Percentiles rank a stretch among this genome's conserved stretches.
These are phyloP conservation scores for Castanea mollissima DNA, from an alignment of 306 rosid species.

Conservation along the genomic window DNA sequence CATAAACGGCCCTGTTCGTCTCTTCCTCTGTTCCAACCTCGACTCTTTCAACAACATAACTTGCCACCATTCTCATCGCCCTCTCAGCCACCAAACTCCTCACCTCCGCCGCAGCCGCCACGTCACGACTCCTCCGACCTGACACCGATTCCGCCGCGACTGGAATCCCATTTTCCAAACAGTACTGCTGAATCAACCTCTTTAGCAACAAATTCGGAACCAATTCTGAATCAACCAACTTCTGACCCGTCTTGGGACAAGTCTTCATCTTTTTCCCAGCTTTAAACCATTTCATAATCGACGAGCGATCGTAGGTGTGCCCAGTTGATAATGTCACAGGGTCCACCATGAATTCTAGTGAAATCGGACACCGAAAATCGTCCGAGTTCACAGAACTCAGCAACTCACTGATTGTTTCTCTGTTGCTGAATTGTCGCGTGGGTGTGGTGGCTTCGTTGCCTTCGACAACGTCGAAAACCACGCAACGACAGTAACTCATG, in stretches of 20 bases:
- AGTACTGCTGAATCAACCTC: slow-evolving; percentile 53
- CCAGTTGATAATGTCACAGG: slow-evolving; percentile 82
- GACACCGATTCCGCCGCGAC: slow-evolving; percentile 14
- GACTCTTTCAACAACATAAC: slow-evolving; percentile 33
- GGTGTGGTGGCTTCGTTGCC: slow-evolving; percentile 15
- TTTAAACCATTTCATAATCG: slow-evolving; percentile 77
- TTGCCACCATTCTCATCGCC: slow-evolving; percentile 46
- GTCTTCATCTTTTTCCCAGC: slow-evolving; percentile 40
- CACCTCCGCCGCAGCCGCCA: slow-evolving; percentile 17
- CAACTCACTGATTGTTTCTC: slow-evolving; percentile 2
- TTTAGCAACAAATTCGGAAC: slow-evolving; percentile 61
- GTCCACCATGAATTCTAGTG: slow-evolving; percentile 76
- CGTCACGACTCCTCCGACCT: slow-evolving; percentile 36
- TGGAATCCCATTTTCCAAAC: slow-evolving; percentile 44
- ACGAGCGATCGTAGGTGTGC: slow-evolving; percentile 80
- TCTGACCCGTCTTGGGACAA: slow-evolving; percentile 82
- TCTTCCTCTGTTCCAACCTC: slow-evolving; percentile 32
- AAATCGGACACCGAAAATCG: slow-evolving; percentile 85
- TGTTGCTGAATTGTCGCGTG: slow-evolving; percentile 18
- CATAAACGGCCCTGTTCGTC: slow-evolving; percentile 54
- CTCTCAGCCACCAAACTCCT: slow-evolving; percentile 53
- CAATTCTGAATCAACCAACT: slow-evolving; percentile 44
- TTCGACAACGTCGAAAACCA: slow-evolving; percentile 42
- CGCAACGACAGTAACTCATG: slow-evolving; percentile 59
- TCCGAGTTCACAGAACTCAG: slow-evolving; percentile 41